Percentiles rank a stretch among this genome's conserved stretches.
These are phyloP conservation scores for Fusarium poae DNA, from an alignment of 2,329 filamentous ascomycete genomes.

Conservation along the genomic window DNA sequence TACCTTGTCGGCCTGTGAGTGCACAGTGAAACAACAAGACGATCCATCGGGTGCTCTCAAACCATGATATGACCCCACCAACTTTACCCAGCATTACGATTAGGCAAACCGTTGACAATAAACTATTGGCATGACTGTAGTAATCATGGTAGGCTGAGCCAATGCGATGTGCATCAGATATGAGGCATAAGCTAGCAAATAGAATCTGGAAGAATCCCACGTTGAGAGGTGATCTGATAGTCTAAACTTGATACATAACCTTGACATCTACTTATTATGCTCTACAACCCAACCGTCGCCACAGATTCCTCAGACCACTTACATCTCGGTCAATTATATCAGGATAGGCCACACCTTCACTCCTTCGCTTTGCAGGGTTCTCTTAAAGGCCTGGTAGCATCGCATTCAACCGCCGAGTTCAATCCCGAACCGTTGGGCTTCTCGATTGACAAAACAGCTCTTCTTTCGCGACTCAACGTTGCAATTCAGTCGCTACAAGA, in stretches of 20 bases:
- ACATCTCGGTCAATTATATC: conserved; percentile 27
- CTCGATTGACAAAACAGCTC: background rate
- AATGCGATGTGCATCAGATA: conserved; percentile 2
- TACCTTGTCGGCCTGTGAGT: conserved; percentile 22
- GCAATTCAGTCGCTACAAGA: background rate
- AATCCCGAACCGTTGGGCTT: conserved; percentile 15
- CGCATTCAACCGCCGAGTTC: background rate
- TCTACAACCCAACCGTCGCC: conserved; percentile 18
- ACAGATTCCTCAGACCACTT: conserved; percentile 23
- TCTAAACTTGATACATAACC: conserved; percentile 7
- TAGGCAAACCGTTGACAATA: background rate
- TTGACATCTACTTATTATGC: conserved; percentile 17
- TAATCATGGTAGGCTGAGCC: background rate
- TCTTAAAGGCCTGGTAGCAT: background rate
- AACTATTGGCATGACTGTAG: background rate
- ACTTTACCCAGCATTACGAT: background rate
- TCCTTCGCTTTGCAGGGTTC: conserved; percentile 9
- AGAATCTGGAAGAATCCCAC: conserved; percentile 27
- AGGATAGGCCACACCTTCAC: background rate
- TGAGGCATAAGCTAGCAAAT: conserved; percentile 32
- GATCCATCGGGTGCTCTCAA: background rate
- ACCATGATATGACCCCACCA: conserved; percentile 1
- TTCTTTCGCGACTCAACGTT: background rate
- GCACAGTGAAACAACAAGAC: background rate
- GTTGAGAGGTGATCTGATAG: conserved; percentile 19